Evolutionary conservation across 1,139 yeast species (phyloP).

Genomic region (Taphrina deformans): DNA sequence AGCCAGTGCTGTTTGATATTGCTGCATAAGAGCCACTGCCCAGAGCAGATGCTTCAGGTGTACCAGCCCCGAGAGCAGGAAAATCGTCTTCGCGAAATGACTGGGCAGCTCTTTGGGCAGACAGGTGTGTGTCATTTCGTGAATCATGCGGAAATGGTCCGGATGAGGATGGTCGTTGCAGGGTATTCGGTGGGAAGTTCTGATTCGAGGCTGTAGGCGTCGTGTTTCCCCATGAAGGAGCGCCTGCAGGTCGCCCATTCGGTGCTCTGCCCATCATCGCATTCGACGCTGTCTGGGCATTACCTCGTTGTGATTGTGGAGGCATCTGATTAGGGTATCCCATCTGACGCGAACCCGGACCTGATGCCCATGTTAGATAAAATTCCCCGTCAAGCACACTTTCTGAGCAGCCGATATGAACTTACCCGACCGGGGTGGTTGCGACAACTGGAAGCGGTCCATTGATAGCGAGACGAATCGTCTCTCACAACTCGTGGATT

Average conservation of each 20-base stretch:
- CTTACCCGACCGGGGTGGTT: slow-evolving; percentile 6
- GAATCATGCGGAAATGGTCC: slow-evolving; percentile 7
- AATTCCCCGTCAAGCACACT: no score
- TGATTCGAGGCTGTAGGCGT: neutral
- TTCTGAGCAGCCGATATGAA: neutral
- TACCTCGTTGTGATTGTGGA: slow-evolving; percentile 10
- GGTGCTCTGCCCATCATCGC: slow-evolving; percentile 20
- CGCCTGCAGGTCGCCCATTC: slow-evolving; percentile 13
- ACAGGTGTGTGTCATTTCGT: slow-evolving; percentile 4
- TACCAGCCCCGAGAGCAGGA: slow-evolving; percentile 25
- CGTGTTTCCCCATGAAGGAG: slow-evolving; percentile 12
- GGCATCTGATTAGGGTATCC: slow-evolving; percentile 15
- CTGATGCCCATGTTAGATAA: neutral
- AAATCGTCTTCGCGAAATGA: slow-evolving; percentile 26
- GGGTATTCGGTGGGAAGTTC: neutral
- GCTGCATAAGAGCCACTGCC: slow-evolving; percentile 1
- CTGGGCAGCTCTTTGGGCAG: slow-evolving; percentile 18
- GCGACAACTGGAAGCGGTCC: slow-evolving; percentile 11
- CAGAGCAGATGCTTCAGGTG: neutral
- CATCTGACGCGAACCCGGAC: slow-evolving; percentile 12
- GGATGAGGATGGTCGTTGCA: slow-evolving; percentile 15
- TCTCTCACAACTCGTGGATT: neutral
- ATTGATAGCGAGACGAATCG: neutral
- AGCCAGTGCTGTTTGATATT: slow-evolving; percentile 1
- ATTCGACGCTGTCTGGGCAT: slow-evolving; percentile 1